These are phyloP conservation scores for Cyberlindnera sargentensis DNA, from an alignment of 805 yeast genomes.

Conservation along the genomic window DNA sequence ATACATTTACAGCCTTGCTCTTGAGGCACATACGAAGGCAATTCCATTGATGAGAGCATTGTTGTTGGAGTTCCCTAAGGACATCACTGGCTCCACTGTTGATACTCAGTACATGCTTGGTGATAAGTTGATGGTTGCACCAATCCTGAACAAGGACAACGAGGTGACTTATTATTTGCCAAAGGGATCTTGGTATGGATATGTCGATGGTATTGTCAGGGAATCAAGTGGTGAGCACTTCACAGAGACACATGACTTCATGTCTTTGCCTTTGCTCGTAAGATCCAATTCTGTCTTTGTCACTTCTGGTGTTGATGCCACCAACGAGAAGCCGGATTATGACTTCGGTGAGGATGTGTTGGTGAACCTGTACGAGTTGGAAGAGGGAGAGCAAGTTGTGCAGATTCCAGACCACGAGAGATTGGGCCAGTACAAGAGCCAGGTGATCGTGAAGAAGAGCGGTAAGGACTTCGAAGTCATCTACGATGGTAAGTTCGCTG, in stretches of 20 bases:
- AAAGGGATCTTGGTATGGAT: slow-evolving; percentile 19
- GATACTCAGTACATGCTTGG: slow-evolving; percentile 17
- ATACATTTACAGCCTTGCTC: slow-evolving; percentile 14
- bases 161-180: slow-evolving; percentile 17
- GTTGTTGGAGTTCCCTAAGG: slow-evolving; percentile 15
- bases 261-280: slow-evolving; percentile 15
- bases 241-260: slow-evolving; percentile 14
- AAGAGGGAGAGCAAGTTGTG: slow-evolving; percentile 13
- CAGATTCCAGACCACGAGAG: slow-evolving; percentile 12
- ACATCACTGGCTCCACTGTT: slow-evolving; percentile 7
- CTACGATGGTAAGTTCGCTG: slow-evolving; percentile 8
- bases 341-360: slow-evolving; percentile 16
- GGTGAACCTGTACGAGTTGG: slow-evolving; percentile 14
- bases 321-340: slow-evolving; percentile 15
- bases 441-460: slow-evolving; percentile 7
- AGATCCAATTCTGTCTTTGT: slow-evolving; percentile 14
- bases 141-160: slow-evolving; percentile 11
- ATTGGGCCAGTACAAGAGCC: slow-evolving; percentile 10
- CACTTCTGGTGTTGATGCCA: slow-evolving; percentile 12
- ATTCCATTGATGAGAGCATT: slow-evolving; percentile 15
- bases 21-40: slow-evolving; percentile 16
- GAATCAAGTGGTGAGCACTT: slow-evolving; percentile 13
- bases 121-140: slow-evolving; percentile 17
- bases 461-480: slow-evolving; percentile 5
- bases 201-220: slow-evolving; percentile 16